Evolutionary conservation across 208 protist genomes (phyloP).

Genomic region (Trypanosoma melophagium): DNA sequence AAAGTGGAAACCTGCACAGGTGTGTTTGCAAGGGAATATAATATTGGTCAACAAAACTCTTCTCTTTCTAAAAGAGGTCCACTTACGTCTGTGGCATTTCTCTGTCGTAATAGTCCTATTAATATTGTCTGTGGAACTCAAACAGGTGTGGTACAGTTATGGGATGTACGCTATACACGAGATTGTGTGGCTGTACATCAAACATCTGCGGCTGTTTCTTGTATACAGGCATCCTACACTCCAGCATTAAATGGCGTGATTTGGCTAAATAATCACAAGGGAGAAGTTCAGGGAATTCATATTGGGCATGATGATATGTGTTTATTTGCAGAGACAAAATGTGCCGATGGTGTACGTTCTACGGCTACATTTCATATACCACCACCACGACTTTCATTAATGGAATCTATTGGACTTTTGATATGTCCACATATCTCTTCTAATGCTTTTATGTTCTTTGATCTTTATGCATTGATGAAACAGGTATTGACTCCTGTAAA

Average conservation of each 20-base stretch:
- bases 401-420: constrained; percentile 30
- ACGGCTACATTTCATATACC: constrained; percentile 32
- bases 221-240: constrained; percentile 21
- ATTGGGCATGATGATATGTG: constrained; percentile 21
- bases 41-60: constrained; percentile 21
- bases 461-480: constrained; percentile 11
- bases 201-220: constrained; percentile 24
- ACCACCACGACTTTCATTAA: constrained; percentile 34
- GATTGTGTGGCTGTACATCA: constrained; percentile 30
- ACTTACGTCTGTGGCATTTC: constrained; percentile 36
- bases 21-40: constrained; percentile 22
- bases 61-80: constrained; percentile 4
- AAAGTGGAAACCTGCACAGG: constrained; percentile 22
- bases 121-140: constrained; percentile 50
- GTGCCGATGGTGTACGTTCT: constrained; percentile 31
- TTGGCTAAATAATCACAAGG: constrained; percentile 26
- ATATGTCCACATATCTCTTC: constrained; percentile 44
- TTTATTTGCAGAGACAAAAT: constrained; percentile 25
- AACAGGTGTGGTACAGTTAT: constrained; percentile 49
- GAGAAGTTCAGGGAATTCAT: constrained; percentile 27
- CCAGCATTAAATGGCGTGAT: constrained; percentile 2
- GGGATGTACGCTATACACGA: constrained; percentile 51
- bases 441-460: constrained; percentile 32
- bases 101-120: constrained; percentile 20
- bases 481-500: background rate